phyloP scores from a whole-genome alignment of 768 basidiomycete genomes.

The Mycena amicta region DNA sequence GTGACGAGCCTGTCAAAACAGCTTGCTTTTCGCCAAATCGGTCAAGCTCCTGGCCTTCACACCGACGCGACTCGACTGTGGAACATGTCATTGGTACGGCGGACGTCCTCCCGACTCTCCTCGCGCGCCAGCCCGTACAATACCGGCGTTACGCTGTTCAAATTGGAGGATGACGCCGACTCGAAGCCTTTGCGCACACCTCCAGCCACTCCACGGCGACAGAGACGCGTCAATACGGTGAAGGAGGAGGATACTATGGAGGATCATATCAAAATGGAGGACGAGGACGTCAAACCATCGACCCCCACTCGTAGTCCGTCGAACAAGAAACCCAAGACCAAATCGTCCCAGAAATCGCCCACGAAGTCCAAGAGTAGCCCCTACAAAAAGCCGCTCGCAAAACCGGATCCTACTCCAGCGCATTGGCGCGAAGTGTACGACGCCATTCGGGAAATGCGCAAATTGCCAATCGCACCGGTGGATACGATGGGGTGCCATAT shows the following conservation, averaged over 20 bases:
- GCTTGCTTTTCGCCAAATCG: no score
- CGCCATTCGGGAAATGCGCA: constrained; percentile 76
- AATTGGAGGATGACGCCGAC: constrained; percentile 23
- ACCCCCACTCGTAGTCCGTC: no score
- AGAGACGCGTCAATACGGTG: constrained; percentile 33
- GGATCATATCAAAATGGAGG: constrained; percentile 3
- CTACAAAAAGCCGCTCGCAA: constrained; percentile 45
- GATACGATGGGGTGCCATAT: constrained; percentile 90
- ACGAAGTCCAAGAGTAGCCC: constrained; percentile 36
- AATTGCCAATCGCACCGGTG: constrained; percentile 76
- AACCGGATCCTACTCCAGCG: constrained; percentile 68
- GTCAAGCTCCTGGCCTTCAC: no score
- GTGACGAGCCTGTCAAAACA: no score
- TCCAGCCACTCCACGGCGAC: constrained; percentile 24
- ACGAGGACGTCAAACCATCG: background rate
- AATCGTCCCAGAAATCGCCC: no score
- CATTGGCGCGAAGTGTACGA: constrained; percentile 73
- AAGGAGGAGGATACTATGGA: constrained; percentile 16
- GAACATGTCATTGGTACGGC: constrained; percentile 27
- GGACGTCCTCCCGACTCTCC: constrained; percentile 34
- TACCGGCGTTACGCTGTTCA: constrained; percentile 44
- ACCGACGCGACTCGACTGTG: constrained; percentile 8
- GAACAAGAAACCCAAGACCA: background rate
- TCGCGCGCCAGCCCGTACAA: constrained; percentile 48
- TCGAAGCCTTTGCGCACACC: constrained; percentile 16